These are phyloP conservation scores for Saccharomycopsis malanga DNA, from an alignment of 805 yeast species.

Conservation along the genomic window DNA sequence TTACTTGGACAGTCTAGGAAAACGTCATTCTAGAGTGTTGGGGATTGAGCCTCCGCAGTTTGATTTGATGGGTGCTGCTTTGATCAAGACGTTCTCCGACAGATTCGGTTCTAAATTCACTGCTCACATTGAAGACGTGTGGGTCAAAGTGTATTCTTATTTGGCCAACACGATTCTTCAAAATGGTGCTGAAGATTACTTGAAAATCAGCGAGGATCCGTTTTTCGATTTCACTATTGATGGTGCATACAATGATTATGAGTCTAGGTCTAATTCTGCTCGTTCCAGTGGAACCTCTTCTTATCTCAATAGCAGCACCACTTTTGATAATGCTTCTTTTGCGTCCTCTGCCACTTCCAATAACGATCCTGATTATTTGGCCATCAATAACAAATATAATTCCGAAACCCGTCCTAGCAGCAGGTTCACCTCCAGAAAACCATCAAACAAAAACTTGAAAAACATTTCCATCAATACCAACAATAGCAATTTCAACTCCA, in stretches of 20 bases:
- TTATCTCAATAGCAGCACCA: background rate
- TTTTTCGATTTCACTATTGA: background rate
- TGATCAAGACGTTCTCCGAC: constrained; percentile 60
- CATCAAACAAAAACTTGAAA: background rate
- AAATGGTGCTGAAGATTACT: constrained; percentile 21
- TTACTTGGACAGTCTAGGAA: constrained; percentile 57
- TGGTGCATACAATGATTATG: too few relatives aligned
- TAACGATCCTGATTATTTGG: background rate
- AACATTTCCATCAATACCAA: background rate
- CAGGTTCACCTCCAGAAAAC: constrained; percentile 4
- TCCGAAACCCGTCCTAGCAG: background rate
- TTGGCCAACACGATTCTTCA: constrained; percentile 61
- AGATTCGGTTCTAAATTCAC: constrained; percentile 48
- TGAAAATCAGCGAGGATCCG: background rate
- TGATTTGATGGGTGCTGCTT: constrained; percentile 67
- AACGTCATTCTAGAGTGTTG: constrained; percentile 66
- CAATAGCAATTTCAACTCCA: background rate
- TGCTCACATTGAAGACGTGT: constrained; percentile 55
- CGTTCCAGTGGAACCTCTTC: background rate
- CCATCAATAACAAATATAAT: background rate
- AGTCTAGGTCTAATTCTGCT: background rate
- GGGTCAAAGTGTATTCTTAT: constrained; percentile 65
- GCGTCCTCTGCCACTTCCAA: background rate
- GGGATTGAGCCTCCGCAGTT: constrained; percentile 65
- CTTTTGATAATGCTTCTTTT: background rate